Conservation (phyloP, 1,284 basidiomycete species). For the Vanrija sp. region DNA sequence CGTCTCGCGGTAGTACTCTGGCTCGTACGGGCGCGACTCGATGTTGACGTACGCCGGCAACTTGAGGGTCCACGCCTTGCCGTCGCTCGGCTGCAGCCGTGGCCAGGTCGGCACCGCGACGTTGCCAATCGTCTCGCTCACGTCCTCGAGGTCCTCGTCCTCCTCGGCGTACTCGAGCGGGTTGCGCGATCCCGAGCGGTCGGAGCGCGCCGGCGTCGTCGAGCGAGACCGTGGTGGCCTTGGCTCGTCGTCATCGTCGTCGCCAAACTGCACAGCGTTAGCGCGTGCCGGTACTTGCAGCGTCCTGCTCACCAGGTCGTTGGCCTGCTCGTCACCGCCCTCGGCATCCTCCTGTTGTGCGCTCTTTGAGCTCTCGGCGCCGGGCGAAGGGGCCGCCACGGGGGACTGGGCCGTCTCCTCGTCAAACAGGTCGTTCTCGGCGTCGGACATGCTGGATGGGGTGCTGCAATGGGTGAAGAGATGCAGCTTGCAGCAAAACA, state of each 20-base stretch:
- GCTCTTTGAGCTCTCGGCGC: not conserved
- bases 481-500: not conserved
- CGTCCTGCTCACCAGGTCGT: not conserved
- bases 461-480: not conserved
- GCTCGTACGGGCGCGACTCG: constrained; percentile 42
- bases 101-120: constrained; percentile 39
- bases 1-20: constrained; percentile 36
- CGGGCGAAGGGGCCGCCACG: constrained; percentile 6
- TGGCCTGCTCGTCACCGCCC: constrained; percentile 3
- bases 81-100: constrained; percentile 37
- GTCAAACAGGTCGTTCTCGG: constrained; percentile 39
- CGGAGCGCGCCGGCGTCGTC: constrained; percentile 1
- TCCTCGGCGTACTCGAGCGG: constrained; percentile 46
- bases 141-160: constrained; percentile 21
- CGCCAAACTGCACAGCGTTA: constrained; percentile 59
- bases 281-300: not conserved
- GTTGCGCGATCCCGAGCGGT: constrained; percentile 20
- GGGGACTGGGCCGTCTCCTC: constrained; percentile 8
- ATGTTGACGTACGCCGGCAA: constrained; percentile 44
- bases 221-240: constrained; percentile 49
- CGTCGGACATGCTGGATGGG: constrained; percentile 28
- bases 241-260: constrained; percentile 81
- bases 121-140: constrained; percentile 28
- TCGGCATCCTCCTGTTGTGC: constrained; percentile 2
- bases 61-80: constrained; percentile 43